These are phyloP conservation scores for Ganoderma meredithae DNA, from an alignment of 1,284 basidiomycete species.

Conservation along the genomic window DNA sequence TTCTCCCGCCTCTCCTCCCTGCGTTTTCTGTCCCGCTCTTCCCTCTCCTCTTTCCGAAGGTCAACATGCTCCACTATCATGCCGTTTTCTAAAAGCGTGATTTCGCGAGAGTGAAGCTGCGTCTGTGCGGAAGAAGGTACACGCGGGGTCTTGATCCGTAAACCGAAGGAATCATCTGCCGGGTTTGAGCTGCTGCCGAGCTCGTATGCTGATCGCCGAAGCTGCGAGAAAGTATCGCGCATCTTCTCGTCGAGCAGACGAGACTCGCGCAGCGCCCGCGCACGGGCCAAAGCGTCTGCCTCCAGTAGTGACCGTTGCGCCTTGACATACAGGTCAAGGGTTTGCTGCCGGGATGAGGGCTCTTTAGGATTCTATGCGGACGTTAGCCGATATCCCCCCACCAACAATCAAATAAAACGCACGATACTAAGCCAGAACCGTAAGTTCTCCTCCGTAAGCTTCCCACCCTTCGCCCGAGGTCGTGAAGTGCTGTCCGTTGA, in stretches of 20 bases:
- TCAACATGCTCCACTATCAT: constrained; percentile 88
- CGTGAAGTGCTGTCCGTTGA: constrained; percentile 55
- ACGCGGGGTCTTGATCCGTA: constrained; percentile 71
- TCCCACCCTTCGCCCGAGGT: constrained; percentile 71
- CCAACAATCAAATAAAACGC: constrained; percentile 42
- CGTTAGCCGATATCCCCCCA: constrained; percentile 19
- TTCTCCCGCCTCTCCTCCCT: constrained; percentile 48
- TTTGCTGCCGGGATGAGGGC: constrained; percentile 77
- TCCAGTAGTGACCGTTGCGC: constrained; percentile 75
- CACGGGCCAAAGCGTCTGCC: constrained; percentile 77
- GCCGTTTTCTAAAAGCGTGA: constrained; percentile 84
- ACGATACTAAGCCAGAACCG: constrained; percentile 91
- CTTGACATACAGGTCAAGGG: constrained; percentile 74
- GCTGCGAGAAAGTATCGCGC: constrained; percentile 79
- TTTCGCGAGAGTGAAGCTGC: constrained; percentile 67
- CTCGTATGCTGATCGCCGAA: constrained; percentile 80
- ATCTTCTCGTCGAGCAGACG: constrained; percentile 75
- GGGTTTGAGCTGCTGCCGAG: constrained; percentile 53
- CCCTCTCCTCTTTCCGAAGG: constrained; percentile 77
- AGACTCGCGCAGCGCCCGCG: constrained; percentile 79
- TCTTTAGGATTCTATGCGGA: constrained; percentile 76
- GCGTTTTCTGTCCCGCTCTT: constrained; percentile 27
- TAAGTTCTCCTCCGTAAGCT: constrained; percentile 81
- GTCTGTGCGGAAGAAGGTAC: constrained; percentile 47
- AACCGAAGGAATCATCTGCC: constrained; percentile 62